Percentiles rank a stretch among this genome's conserved stretches.
Conservation (phyloP, 2,329 filamentous ascomycete species). For the Penicillium sp. region DNA sequence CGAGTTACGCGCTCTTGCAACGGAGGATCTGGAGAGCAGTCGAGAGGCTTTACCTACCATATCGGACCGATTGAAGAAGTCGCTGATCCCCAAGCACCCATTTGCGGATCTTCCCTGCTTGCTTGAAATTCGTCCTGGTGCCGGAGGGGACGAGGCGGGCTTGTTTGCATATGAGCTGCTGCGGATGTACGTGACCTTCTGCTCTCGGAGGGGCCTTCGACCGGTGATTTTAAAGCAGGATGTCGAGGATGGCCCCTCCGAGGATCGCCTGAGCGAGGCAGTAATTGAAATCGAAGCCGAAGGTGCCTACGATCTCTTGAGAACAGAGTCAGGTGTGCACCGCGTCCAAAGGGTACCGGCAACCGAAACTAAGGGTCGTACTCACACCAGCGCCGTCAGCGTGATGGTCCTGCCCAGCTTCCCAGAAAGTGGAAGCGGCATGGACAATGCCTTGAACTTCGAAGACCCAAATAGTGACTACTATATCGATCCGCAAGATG, state of each 20-base stretch:
- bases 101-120: constrained; percentile 89
- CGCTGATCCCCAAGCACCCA: constrained; percentile 81
- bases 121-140: constrained; percentile 86
- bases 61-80: constrained; percentile 66
- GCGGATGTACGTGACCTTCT: constrained; percentile 84
- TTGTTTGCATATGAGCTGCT: constrained; percentile 86
- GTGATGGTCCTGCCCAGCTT: constrained; percentile 90
- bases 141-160: constrained; percentile 85
- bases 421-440: constrained; percentile 52
- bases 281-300: constrained; percentile 76
- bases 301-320: constrained; percentile 76
- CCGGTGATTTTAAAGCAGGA: constrained; percentile 76
- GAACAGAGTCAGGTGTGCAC: constrained; percentile 90
- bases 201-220: constrained; percentile 65
- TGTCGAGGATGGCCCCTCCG: constrained; percentile 63
- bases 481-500: constrained; percentile 80
- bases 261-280: constrained; percentile 76
- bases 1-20: constrained; percentile 59
- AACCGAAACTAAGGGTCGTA: constrained; percentile 86
- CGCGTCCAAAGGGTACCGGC: constrained; percentile 89
- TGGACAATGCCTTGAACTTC: constrained; percentile 58
- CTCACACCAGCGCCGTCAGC: constrained; percentile 88
- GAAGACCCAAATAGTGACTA: constrained; percentile 89
- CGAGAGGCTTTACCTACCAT: constrained; percentile 61
- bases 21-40: constrained; percentile 69